Conservation (phyloP, 495 filamentous ascomycete species). For the Aspergillus ostianus region DNA sequence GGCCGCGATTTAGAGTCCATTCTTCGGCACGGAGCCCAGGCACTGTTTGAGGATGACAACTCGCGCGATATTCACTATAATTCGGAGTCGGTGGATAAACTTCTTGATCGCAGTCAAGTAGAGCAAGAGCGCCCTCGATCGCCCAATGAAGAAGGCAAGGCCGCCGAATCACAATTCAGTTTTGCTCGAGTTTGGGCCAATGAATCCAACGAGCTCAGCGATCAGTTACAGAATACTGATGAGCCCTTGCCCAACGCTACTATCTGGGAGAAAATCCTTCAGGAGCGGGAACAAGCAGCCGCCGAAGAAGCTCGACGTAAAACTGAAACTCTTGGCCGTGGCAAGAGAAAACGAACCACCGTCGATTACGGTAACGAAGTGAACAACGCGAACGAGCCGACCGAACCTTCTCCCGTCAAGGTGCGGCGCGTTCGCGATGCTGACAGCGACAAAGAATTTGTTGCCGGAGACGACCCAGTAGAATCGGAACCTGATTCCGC, state of each 20-base stretch:
- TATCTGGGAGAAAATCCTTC: slow-evolving; percentile 86
- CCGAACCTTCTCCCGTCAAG: slow-evolving; percentile 28
- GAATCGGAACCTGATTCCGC: slow-evolving; percentile 30
- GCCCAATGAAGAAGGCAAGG: slow-evolving; percentile 51
- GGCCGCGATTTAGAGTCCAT: slow-evolving; percentile 81
- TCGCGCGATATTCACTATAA: slow-evolving; percentile 74
- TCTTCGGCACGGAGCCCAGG: slow-evolving; percentile 80
- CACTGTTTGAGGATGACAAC: slow-evolving; percentile 75
- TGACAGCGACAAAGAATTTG: slow-evolving; percentile 40
- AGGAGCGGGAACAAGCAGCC: slow-evolving; percentile 75
- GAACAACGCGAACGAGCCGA: slow-evolving; percentile 5
- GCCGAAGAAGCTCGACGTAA: slow-evolving; percentile 61
- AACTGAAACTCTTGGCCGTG: slow-evolving; percentile 74
- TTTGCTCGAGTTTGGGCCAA: slow-evolving; percentile 93
- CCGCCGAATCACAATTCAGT: slow-evolving; percentile 76
- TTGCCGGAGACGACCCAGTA: slow-evolving; percentile 12
- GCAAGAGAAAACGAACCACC: slow-evolving; percentile 60
- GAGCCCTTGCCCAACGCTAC: slow-evolving; percentile 48
- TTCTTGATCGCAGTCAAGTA: slow-evolving; percentile 80
- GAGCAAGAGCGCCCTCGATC: slow-evolving; percentile 60
- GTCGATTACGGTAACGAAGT: slow-evolving; percentile 34
- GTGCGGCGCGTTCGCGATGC: slow-evolving; percentile 19
- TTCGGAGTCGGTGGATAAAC: slow-evolving; percentile 71
- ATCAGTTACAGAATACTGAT: slow-evolving; percentile 54
- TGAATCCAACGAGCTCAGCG: slow-evolving; percentile 63